Percentiles rank a stretch among this genome's conserved stretches.
Conservation (phyloP, 2,329 filamentous ascomycete genomes). For the Cephalotrichum gorgonifer region DNA sequence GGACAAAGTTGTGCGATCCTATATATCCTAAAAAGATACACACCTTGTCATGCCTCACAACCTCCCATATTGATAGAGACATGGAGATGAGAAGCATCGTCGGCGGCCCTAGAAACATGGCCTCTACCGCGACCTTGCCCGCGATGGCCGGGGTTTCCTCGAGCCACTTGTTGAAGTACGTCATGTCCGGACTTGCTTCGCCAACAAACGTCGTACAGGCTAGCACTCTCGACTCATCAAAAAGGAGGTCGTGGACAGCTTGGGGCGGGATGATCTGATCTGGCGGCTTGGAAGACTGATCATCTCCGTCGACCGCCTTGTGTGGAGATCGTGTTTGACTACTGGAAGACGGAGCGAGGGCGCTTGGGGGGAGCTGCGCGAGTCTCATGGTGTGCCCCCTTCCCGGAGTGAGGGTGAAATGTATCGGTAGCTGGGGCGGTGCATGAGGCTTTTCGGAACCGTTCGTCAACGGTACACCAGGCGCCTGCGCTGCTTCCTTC, state of each 20-base stretch:
- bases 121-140: slow-evolving; percentile 50
- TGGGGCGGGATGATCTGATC: slow-evolving; percentile 35
- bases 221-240: slow-evolving; percentile 52
- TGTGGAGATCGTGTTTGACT: slow-evolving; percentile 8
- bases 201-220: slow-evolving; percentile 59
- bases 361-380: slow-evolving; percentile 28
- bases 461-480: slow-evolving; percentile 32
- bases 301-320: slow-evolving; percentile 11
- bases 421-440: slow-evolving; percentile 31
- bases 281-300: not conserved
- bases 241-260: slow-evolving; percentile 42
- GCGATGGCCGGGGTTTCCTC: slow-evolving; percentile 45
- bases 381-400: slow-evolving; percentile 43
- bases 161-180: slow-evolving; percentile 57
- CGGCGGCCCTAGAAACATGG: slow-evolving; percentile 57
- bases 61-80: slow-evolving; percentile 52
- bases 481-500: slow-evolving; percentile 32
- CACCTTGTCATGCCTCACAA: slow-evolving; percentile 56
- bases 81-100: slow-evolving; percentile 59
- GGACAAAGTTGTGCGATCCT: slow-evolving; percentile 57
- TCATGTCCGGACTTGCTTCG: slow-evolving; percentile 55
- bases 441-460: slow-evolving; percentile 26
- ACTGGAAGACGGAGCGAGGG: slow-evolving; percentile 13
- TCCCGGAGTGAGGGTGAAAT: slow-evolving; percentile 45
- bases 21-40: slow-evolving; percentile 57